Evolutionary conservation across 179 eudicot genomes (phyloP).

Genomic region (Amaranthus tricolor): DNA sequence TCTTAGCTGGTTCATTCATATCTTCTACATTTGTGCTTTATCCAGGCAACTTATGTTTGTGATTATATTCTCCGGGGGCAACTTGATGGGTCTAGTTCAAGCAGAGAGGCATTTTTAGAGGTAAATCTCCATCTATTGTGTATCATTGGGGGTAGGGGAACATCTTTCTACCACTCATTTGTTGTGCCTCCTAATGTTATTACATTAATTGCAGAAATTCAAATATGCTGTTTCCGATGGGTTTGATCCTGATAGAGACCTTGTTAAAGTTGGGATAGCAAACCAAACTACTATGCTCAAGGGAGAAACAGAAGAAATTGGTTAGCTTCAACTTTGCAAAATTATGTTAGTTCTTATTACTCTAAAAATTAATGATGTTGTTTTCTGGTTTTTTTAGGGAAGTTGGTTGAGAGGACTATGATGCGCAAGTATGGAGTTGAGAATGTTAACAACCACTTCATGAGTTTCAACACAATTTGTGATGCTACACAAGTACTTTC

Average conservation of each 20-base stretch:
- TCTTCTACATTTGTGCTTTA: conserved; percentile 22
- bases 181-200: conserved; percentile 1
- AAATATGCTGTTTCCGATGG: conserved; percentile 83
- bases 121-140: conserved; percentile 29
- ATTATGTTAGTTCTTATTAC: conserved; percentile 4
- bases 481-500: conserved; percentile 86
- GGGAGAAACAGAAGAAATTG: conserved; percentile 98
- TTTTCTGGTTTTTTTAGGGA: conserved; percentile 47
- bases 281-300: conserved; percentile 99
- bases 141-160: neutral
- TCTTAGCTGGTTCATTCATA: neutral
- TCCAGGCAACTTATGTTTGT: conserved; percentile 88
- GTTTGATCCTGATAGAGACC: conserved; percentile 92
- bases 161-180: neutral
- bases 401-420: conserved; percentile 80
- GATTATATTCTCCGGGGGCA: conserved; percentile 90
- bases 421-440: conserved; percentile 91
- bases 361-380: neutral
- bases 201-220: conserved; percentile 66
- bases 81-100: conserved; percentile 98
- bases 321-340: conserved; percentile 37
- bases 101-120: conserved; percentile 85
- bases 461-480: conserved; percentile 94
- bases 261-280: conserved; percentile 84
- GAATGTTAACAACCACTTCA: conserved; percentile 72